Conservation (phyloP, 176 grass and related monocot genomes). For the Juncus inflexus region DNA sequence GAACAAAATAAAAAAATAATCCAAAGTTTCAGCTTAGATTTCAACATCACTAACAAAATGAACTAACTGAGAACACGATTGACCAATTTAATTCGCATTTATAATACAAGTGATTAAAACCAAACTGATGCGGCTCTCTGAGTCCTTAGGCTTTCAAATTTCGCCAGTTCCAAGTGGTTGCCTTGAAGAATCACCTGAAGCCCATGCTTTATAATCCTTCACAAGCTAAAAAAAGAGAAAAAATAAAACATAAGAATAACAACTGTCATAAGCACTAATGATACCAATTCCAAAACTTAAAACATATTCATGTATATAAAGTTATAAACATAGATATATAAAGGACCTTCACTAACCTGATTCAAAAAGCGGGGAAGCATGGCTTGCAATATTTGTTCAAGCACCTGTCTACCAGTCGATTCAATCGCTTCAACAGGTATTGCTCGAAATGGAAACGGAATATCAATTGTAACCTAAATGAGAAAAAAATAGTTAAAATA, state of each 20-base stretch:
- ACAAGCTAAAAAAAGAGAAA: slow-evolving; percentile 51
- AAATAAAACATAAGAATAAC: background rate
- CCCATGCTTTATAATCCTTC: slow-evolving; percentile 91
- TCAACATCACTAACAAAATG: too few relatives aligned
- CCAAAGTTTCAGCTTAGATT: too few relatives aligned
- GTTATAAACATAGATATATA: background rate
- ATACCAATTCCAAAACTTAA: background rate
- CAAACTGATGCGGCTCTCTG: too few relatives aligned
- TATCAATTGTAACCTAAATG: slow-evolving; percentile 76
- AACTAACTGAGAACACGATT: too few relatives aligned
- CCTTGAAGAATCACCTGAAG: slow-evolving; percentile 80
- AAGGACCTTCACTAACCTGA: slow-evolving; percentile 33
- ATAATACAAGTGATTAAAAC: too few relatives aligned
- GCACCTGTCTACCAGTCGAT: slow-evolving; percentile 86
- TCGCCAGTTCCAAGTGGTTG: slow-evolving; percentile 83
- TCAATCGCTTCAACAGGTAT: slow-evolving; percentile 77
- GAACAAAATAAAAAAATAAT: too few relatives aligned
- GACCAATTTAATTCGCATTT: too few relatives aligned
- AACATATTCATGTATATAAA: background rate
- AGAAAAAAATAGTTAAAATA: background rate
- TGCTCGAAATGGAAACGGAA: slow-evolving; percentile 76
- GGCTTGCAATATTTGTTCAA: slow-evolving; percentile 63
- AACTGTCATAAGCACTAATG: background rate
- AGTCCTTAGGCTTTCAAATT: slow-evolving; percentile 51
- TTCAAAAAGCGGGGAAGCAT: slow-evolving; percentile 94